Conservation (phyloP, 257 asterid genomes). For the Lavandula angustifolia region DNA sequence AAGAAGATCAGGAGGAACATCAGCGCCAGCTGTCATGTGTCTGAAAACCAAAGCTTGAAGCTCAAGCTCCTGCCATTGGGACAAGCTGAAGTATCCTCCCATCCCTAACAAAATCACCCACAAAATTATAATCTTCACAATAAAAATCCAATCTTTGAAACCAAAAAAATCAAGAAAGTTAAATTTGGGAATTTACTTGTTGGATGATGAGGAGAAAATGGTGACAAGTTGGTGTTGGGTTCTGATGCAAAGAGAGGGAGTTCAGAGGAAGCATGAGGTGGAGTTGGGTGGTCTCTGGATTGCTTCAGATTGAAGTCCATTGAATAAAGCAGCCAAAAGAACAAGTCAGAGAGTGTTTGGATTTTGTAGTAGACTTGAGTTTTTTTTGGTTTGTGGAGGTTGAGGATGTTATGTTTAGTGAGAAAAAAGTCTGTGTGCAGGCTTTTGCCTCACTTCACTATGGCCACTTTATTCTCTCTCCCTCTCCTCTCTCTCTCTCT, state of each 20-base stretch:
- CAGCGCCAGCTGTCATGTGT: conserved; percentile 75
- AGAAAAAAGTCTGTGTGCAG: conserved; percentile 26
- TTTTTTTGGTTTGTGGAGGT: conserved; percentile 21
- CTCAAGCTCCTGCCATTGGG: conserved; percentile 95
- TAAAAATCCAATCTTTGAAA: conserved; percentile 24
- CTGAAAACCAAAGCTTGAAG: conserved; percentile 82
- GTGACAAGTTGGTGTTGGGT: conserved; percentile 57
- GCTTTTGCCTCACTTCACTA: conserved; percentile 28
- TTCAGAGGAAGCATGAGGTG: conserved; percentile 36
- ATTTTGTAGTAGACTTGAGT: conserved; percentile 27
- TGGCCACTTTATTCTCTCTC: conserved; percentile 12
- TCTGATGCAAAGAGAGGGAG: conserved; percentile 78
- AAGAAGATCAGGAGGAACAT: conserved; percentile 76
- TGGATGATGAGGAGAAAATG: conserved; percentile 49
- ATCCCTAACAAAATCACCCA: conserved; percentile 42
- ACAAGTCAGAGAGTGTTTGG: conserved; percentile 25
- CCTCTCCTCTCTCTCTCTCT: background rate
- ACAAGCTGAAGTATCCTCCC: conserved; percentile 75
- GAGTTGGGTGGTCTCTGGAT: conserved; percentile 43
- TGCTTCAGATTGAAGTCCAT: conserved; percentile 87
- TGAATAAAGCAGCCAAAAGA: background rate
- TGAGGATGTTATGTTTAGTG: conserved; percentile 26
- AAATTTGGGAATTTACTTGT: conserved; percentile 41
- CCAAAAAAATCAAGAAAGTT: conserved; percentile 14
- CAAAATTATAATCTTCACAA: background rate